Evolutionary conservation across 2,329 filamentous ascomycete genomes (phyloP), one percentile per base, ranked within the genome.

Genomic region (Fusarium liriodendri): DNA sequence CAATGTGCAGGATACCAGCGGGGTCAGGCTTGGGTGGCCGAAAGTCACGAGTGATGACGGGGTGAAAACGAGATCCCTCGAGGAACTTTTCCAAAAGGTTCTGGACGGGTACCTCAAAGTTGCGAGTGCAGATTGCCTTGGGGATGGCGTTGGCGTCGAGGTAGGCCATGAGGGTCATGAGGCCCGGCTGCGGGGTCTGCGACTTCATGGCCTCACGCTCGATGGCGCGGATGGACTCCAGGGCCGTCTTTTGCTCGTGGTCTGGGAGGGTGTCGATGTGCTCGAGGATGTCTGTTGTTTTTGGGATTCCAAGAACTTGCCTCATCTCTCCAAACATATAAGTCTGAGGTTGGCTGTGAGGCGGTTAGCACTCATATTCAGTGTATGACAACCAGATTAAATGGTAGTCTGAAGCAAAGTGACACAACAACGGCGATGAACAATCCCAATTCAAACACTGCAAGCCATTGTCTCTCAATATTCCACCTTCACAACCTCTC

Each of bases 311-410:
- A 18, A 98, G 89, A 9, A 90, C 92, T 16, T 85, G 80, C 73
- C 92, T 92, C 96, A 99, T 98, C 80, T 97, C 89, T 22, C 84
- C 82, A 84, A 98, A 98, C 96, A 98, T 99, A 88, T 98, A 94
- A 77, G 93, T 97, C 83, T 98, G 96, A 0, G 96, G 96, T 67
- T 95, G 86, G 81, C 95, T 97, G 72, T 10, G 18, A 62, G 50
- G 2, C 37, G 5, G 22, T 74, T 59, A 74, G 72, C 20, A 33
- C 8, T 22, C 45, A 27, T 32, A 18, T 40, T 38, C 32, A 18
- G 47, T 20, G 25, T 52, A 52, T 32, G 47, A 52, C 47, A n/a
- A 52, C 47, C 47, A 32, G 18, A n/a, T 32, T n/a, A 11, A 32
- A 52, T 32, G 47, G 47, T 52, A n/a, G 16, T 32, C 18, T 20